A percentile compares a stretch with the other conserved stretches of the same genome.
Evolutionary conservation across 225 moss, liverwort and hornwort species (phyloP).

Genomic region (Asterella californica): DNA sequence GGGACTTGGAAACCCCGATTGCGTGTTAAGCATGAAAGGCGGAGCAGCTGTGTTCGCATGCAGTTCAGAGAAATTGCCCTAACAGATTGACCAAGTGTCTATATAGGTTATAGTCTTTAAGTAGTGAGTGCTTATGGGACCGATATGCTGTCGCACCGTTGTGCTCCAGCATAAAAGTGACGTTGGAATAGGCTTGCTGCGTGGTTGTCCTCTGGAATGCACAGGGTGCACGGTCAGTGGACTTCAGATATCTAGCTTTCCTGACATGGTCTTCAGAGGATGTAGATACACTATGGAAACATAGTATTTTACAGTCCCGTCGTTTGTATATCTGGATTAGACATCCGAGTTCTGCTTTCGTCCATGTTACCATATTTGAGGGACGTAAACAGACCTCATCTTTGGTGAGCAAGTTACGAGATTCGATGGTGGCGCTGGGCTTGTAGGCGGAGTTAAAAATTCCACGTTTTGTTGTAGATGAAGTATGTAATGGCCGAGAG

Average conservation of each 20-base stretch:
- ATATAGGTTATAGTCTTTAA: neutral
- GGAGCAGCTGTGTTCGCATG: neutral
- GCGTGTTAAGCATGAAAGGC: neutral
- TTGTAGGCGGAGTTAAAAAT: neutral
- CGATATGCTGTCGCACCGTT: neutral
- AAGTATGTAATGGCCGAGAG: constrained; percentile 96
- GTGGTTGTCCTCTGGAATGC: constrained; percentile 3
- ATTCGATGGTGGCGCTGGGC: constrained; percentile 8
- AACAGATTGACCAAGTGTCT: neutral
- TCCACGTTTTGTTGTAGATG: constrained; percentile 40
- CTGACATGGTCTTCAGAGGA: neutral
- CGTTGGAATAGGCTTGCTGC: constrained; percentile 6
- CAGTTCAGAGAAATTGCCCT: neutral
- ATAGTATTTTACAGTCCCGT: neutral
- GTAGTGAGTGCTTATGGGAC: constrained; percentile 4
- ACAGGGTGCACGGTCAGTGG: neutral
- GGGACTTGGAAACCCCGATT: neutral
- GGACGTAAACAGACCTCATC: neutral
- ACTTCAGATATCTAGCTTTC: constrained; percentile 9
- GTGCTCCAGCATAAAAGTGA: constrained; percentile 1
- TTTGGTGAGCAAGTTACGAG: neutral
- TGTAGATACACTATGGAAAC: constrained; percentile 3
- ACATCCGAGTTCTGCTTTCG: neutral
- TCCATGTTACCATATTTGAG: neutral
- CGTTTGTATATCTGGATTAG: neutral